Percentiles rank a stretch among this genome's conserved stretches.
phyloP scores from a whole-genome alignment of 352 stramenopile genomes.

The Peronospora belbahrii region DNA sequence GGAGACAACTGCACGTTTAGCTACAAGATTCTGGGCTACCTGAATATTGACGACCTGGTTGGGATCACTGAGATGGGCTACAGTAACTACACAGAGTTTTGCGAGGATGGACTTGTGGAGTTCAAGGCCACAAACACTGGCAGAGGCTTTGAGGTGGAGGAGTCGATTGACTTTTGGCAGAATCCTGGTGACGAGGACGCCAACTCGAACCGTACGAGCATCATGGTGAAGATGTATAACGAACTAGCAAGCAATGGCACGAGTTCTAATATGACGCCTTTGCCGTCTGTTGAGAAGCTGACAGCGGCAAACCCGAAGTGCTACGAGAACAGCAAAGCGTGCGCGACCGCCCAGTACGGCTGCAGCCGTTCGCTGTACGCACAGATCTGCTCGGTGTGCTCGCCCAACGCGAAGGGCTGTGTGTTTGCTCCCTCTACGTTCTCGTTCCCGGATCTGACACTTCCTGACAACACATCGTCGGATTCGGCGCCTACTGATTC shows the following conservation, averaged over 20 bases:
- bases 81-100: slow-evolving; percentile 55
- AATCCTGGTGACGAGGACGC: slow-evolving; percentile 35
- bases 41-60: slow-evolving; percentile 58
- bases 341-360: slow-evolving; percentile 34
- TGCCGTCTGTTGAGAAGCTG: slow-evolving; percentile 37
- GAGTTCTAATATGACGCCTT: slow-evolving; percentile 33
- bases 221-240: slow-evolving; percentile 59
- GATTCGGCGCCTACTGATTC: not conserved
- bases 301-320: slow-evolving; percentile 42
- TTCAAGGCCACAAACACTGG: slow-evolving; percentile 33
- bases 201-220: slow-evolving; percentile 41
- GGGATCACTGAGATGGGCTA: slow-evolving; percentile 62
- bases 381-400: slow-evolving; percentile 54
- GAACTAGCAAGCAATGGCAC: slow-evolving; percentile 21
- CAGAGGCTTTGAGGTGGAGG: slow-evolving; percentile 26
- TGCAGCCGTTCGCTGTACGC: slow-evolving; percentile 48
- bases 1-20: slow-evolving; percentile 56
- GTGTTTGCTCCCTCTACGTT: slow-evolving; percentile 30
- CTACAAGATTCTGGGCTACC: slow-evolving; percentile 58
- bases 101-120: slow-evolving; percentile 43
- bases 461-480: slow-evolving; percentile 19
- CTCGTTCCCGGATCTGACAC: slow-evolving; percentile 38
- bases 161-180: slow-evolving; percentile 50
- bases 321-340: slow-evolving; percentile 49
- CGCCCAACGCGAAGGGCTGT: slow-evolving; percentile 20